A percentile compares a stretch with the other conserved stretches of the same genome.
Evolutionary conservation across 306 rosid genomes (phyloP).

Genomic region (cucumber (Cucumis sativus)): Cucumber_9930_V3 NC_026655.2:25419501-25420000

Average conservation of each 20-base stretch:
- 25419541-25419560: not conserved
- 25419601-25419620: not conserved
- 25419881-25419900: not conserved
- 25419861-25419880: not conserved
- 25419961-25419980: not conserved
- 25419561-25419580: not conserved
- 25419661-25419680: not conserved
- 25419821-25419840: not conserved
- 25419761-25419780: not conserved
- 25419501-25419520: not conserved
- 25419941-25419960: not conserved
- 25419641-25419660: not conserved
- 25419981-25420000: not conserved
- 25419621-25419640: not conserved
- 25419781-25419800: not conserved
- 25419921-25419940: not conserved
- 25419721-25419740: not conserved
- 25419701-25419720: not conserved
- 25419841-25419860: conserved; percentile 2
- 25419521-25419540: conserved; percentile 8
- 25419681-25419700: not conserved
- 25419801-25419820: not conserved
- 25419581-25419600: not conserved
- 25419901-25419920: too few relatives aligned
- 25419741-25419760: not conserved